These are phyloP conservation scores for Pterocarpus santalinus DNA, from an alignment of 306 rosid genomes.

Conservation along the genomic window DNA sequence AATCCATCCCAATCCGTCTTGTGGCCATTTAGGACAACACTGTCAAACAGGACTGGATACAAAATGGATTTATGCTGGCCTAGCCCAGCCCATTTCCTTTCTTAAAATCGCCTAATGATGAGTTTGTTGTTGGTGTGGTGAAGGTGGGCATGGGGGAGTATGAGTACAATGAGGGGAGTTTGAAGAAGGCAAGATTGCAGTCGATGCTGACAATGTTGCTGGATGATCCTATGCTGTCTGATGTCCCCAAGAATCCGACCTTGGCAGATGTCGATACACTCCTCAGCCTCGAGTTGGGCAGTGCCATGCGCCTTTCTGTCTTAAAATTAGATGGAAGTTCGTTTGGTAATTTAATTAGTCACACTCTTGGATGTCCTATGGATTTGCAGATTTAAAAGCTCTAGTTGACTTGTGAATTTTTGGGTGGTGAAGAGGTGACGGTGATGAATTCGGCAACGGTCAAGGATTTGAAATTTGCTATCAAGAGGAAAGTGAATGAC, in stretches of 20 bases:
- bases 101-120: neutral
- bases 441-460: constrained; percentile 77
- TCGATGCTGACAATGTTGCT: constrained; percentile 61
- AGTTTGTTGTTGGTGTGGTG: neutral
- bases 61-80: neutral
- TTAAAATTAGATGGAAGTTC: constrained; percentile 71
- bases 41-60: neutral
- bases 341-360: constrained; percentile 54
- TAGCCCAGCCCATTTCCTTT: neutral
- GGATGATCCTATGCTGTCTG: constrained; percentile 76
- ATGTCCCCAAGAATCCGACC: constrained; percentile 75
- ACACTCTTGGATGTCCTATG: neutral
- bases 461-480: constrained; percentile 80
- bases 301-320: constrained; percentile 87
- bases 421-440: constrained; percentile 61
- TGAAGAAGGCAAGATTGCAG: constrained; percentile 71
- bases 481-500: constrained; percentile 78
- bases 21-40: neutral
- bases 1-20: neutral
- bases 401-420: constrained; percentile 28
- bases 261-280: constrained; percentile 81
- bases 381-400: neutral
- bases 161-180: constrained; percentile 61
- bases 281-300: constrained; percentile 80
- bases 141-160: neutral